phyloP scores from a whole-genome alignment of 2,329 filamentous ascomycete genomes.

The Boeremia lycopersici region DNA sequence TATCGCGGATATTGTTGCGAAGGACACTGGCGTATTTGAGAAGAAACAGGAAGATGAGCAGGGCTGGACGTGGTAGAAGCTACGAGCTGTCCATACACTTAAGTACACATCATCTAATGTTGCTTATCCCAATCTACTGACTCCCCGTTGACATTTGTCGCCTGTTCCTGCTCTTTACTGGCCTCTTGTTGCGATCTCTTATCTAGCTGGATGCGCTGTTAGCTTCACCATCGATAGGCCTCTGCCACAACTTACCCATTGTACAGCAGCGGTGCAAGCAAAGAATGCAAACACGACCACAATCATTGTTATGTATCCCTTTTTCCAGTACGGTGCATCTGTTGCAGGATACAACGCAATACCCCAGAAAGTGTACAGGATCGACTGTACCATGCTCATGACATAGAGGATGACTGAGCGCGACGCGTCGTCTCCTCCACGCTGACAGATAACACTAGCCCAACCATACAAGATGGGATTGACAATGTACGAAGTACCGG shows the following conservation, averaged over 20 bases:
- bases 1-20: conserved; percentile 50
- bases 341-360: conserved; percentile 51
- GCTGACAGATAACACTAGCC: conserved; percentile 49
- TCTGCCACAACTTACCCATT: conserved; percentile 26
- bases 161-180: conserved; percentile 1
- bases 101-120: neutral
- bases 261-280: conserved; percentile 27
- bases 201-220: conserved; percentile 4
- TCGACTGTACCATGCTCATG: conserved; percentile 50
- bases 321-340: conserved; percentile 53
- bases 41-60: conserved; percentile 14
- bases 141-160: neutral
- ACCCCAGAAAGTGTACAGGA: conserved; percentile 55
- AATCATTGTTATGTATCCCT: conserved; percentile 48
- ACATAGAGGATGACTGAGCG: conserved; percentile 50
- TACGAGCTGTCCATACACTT: neutral
- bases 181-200: conserved; percentile 12
- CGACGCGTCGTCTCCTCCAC: conserved; percentile 50
- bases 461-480: conserved; percentile 50
- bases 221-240: neutral
- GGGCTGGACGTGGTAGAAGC: conserved; percentile 15
- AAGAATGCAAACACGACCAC: conserved; percentile 37
- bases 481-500: conserved; percentile 50
- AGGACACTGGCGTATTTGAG: conserved; percentile 22
- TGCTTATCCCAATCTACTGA: conserved; percentile 1